Evolutionary conservation across 1,139 yeast genomes (phyloP).

Genomic region (Kodamaea sp.): DNA sequence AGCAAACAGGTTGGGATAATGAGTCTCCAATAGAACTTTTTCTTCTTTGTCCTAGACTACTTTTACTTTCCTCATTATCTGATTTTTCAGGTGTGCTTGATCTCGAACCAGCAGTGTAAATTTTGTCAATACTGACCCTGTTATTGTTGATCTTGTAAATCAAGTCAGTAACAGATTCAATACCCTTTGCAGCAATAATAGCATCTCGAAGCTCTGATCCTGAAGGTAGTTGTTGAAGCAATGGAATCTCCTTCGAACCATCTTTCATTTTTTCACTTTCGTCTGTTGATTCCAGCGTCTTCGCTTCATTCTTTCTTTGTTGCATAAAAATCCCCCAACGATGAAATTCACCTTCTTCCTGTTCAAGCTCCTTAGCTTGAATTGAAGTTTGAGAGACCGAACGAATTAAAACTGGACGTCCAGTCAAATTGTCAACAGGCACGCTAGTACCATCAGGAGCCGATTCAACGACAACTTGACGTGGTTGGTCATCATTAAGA

Average conservation of each 20-base stretch:
- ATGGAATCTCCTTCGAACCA: constrained; percentile 25
- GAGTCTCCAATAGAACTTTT: constrained; percentile 6
- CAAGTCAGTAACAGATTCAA: constrained; percentile 65
- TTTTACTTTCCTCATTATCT: not conserved
- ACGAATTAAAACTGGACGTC: constrained; percentile 64
- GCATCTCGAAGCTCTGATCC: constrained; percentile 77
- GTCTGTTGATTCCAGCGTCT: constrained; percentile 13
- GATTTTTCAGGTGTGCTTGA: constrained; percentile 7
- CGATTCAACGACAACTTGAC: constrained; percentile 62
- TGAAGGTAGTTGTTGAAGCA: constrained; percentile 54
- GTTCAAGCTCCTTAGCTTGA: constrained; percentile 72
- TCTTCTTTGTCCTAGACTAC: constrained; percentile 5
- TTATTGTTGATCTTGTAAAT: constrained; percentile 61
- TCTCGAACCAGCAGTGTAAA: constrained; percentile 30
- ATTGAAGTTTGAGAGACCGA: constrained; percentile 63
- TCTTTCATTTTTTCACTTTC: constrained; percentile 3
- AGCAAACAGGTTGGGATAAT: too few relatives aligned
- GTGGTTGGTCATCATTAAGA: constrained; percentile 41
- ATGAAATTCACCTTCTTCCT: constrained; percentile 90
- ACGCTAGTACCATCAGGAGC: constrained; percentile 50
- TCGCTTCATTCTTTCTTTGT: constrained; percentile 38
- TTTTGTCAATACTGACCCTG: constrained; percentile 51
- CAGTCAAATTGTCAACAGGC: constrained; percentile 66
- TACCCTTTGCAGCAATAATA: constrained; percentile 73
- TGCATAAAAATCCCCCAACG: constrained; percentile 76